A percentile compares a stretch with the other conserved stretches of the same genome.
phyloP scores from a whole-genome alignment of 73 alveolate species.

The Effrenium voratum region DNA sequence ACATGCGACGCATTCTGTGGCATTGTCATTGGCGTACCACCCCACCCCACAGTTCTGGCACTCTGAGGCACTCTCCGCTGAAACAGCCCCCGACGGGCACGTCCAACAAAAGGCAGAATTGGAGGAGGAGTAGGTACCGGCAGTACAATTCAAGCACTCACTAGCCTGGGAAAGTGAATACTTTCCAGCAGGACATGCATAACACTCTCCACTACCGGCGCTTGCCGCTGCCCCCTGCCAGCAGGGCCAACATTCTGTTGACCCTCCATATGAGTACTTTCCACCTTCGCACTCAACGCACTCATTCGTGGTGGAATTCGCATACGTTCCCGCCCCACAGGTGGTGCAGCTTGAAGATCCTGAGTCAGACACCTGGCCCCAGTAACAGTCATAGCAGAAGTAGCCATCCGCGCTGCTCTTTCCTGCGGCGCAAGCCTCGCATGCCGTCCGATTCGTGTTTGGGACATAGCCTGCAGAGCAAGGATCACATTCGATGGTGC shows the following conservation, averaged over 20 bases:
- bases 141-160: neutral
- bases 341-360: constrained; percentile 16
- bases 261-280: neutral
- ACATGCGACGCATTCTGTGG: constrained; percentile 10
- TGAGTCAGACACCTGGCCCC: neutral
- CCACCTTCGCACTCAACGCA: constrained; percentile 39
- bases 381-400: constrained; percentile 24
- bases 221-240: constrained; percentile 39
- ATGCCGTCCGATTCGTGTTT: neutral
- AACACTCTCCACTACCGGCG: constrained; percentile 19
- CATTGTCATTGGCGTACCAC: neutral
- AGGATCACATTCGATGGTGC: neutral
- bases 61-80: neutral
- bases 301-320: neutral
- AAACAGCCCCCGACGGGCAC: neutral
- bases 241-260: neutral
- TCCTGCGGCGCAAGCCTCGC: constrained; percentile 52
- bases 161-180: neutral
- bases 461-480: constrained; percentile 36
- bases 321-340: constrained; percentile 46
- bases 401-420: neutral
- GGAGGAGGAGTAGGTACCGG: neutral
- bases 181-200: constrained; percentile 16
- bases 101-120: neutral
- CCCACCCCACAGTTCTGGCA: neutral